A percentile compares a stretch with the other conserved stretches of the same genome.
These are phyloP conservation scores for Komagataella kurtzmanii DNA, from an alignment of 805 yeast species.

Conservation along the genomic window DNA sequence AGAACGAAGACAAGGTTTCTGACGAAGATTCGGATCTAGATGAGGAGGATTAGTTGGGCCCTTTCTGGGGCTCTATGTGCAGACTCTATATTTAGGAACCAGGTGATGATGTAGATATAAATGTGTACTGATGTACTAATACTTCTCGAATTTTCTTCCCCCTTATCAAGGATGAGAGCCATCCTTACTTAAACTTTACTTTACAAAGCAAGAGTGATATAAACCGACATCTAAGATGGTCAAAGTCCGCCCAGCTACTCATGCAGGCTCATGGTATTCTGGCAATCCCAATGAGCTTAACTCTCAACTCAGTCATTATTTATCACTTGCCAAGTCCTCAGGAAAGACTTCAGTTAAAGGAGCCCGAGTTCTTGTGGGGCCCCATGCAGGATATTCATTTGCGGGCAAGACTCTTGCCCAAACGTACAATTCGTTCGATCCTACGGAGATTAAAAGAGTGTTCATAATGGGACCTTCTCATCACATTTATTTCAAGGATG, in stretches of 20 bases:
- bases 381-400: slow-evolving; percentile 86
- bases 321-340: slow-evolving; percentile 21
- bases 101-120: background rate
- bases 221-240: background rate
- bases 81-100: background rate
- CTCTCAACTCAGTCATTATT: slow-evolving; percentile 34
- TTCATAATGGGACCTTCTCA: slow-evolving; percentile 91
- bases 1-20: slow-evolving; percentile 74
- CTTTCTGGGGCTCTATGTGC: background rate
- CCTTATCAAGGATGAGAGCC: background rate
- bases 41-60: slow-evolving; percentile 7
- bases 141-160: background rate
- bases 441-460: slow-evolving; percentile 40
- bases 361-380: slow-evolving; percentile 44
- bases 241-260: slow-evolving; percentile 45
- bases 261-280: slow-evolving; percentile 87
- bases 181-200: background rate
- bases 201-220: background rate
- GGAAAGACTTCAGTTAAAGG: slow-evolving; percentile 19
- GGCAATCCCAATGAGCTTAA: slow-evolving; percentile 27
- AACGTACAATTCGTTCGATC: slow-evolving; percentile 62
- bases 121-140: background rate
- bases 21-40: slow-evolving; percentile 42
- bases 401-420: slow-evolving; percentile 71
- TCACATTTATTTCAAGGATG: slow-evolving; percentile 63